These are phyloP conservation scores for Tuber aestivum DNA, from an alignment of 495 filamentous ascomycete genomes.

Conservation along the genomic window DNA sequence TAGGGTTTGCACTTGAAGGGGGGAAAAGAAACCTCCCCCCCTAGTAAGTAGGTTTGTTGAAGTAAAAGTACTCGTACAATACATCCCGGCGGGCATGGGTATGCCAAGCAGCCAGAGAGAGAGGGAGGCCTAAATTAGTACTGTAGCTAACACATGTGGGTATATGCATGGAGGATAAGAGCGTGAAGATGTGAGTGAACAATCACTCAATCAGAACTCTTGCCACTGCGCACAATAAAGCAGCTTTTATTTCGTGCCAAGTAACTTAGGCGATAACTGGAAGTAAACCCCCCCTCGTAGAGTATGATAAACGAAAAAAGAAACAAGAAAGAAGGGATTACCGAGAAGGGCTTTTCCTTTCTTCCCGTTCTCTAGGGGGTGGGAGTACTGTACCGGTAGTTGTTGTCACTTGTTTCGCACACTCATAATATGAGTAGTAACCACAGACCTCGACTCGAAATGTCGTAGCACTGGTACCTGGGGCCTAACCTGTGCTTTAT, in stretches of 20 bases:
- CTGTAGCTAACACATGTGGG: not conserved
- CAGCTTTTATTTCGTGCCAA: not conserved
- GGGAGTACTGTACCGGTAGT: not conserved
- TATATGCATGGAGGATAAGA: not conserved
- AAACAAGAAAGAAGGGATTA: not conserved
- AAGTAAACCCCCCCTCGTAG: not conserved
- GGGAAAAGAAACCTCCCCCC: not conserved
- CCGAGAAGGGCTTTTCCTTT: not conserved
- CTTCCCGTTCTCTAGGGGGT: not conserved
- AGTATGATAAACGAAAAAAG: not conserved
- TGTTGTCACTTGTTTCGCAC: not conserved
- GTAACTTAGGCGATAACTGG: not conserved
- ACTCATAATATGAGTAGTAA: not conserved
- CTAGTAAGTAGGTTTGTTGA: not conserved
- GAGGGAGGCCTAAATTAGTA: not conserved
- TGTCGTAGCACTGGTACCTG: not conserved
- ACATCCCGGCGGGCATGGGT: not conserved
- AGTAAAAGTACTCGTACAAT: not conserved
- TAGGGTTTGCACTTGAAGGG: not conserved
- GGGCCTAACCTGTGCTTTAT: not conserved
- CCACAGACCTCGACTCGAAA: not conserved
- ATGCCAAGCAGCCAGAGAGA: not conserved
- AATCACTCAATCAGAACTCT: not conserved
- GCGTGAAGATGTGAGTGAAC: not conserved
- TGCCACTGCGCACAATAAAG: not conserved